Evolutionary conservation across 106 monocot species (phyloP).

Genomic region (Cymbidium sinense): DNA sequence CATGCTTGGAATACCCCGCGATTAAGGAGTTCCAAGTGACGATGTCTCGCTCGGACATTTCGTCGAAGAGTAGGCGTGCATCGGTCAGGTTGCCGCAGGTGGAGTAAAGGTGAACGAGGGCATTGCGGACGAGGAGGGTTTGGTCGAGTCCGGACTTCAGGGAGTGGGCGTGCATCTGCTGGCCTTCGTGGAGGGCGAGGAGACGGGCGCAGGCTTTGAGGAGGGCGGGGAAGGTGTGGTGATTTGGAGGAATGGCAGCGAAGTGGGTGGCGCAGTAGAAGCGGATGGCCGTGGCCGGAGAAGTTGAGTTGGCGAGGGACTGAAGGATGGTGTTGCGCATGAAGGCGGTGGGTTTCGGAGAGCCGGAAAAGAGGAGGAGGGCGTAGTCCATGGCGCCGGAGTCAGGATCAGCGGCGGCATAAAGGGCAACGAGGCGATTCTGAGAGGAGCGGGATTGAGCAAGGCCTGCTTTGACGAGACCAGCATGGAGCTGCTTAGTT

Average conservation of each 20-base stretch:
- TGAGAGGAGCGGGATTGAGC: not conserved
- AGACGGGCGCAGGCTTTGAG: constrained; percentile 30
- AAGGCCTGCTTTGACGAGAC: constrained; percentile 2
- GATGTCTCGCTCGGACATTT: constrained; percentile 40
- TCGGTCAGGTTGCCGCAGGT: constrained; percentile 24
- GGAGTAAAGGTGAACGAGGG: constrained; percentile 36
- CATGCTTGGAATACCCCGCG: constrained; percentile 25
- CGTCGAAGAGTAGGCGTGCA: constrained; percentile 28
- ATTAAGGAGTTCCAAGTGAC: constrained; percentile 31
- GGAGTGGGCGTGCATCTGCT: constrained; percentile 16
- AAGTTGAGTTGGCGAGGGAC: not conserved
- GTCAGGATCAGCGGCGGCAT: not conserved
- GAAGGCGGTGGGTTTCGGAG: constrained; percentile 4
- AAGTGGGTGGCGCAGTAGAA: not conserved
- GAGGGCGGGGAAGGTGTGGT: constrained; percentile 23
- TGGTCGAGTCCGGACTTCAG: constrained; percentile 8
- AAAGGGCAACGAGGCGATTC: constrained; percentile 1
- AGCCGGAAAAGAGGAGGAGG: constrained; percentile 7
- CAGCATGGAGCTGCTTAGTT: constrained; percentile 1
- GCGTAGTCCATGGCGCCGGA: constrained; percentile 1
- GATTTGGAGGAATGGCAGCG: constrained; percentile 12
- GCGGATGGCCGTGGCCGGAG: not conserved
- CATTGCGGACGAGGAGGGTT: constrained; percentile 22
- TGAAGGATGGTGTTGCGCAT: constrained; percentile 13
- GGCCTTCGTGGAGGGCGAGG: not conserved